Evolutionary conservation across 768 basidiomycete species (phyloP).

Genomic region (Phaeotremella fagi): DNA sequence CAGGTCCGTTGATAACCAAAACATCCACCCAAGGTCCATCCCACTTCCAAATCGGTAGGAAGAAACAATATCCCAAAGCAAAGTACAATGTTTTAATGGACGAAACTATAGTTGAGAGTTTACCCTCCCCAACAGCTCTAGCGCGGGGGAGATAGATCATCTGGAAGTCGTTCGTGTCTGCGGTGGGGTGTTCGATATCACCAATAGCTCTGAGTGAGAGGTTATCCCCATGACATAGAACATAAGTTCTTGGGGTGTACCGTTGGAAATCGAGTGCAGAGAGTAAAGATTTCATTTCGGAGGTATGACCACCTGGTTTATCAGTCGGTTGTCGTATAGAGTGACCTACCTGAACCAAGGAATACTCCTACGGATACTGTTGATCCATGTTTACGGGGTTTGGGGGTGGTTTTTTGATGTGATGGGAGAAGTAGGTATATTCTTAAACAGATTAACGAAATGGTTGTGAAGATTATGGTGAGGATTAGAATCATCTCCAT

Average conservation of each 20-base stretch:
- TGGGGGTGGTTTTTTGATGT: not conserved
- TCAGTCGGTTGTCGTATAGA: not conserved
- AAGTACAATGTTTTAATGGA: constrained; percentile 61
- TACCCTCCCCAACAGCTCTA: constrained; percentile 74
- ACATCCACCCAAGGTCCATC: constrained; percentile 59
- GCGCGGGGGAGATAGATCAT: constrained; percentile 78
- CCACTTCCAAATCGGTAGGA: constrained; percentile 8
- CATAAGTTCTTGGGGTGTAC: constrained; percentile 73
- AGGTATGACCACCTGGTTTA: constrained; percentile 81
- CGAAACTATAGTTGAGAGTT: constrained; percentile 65
- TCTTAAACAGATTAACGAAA: too few relatives aligned
- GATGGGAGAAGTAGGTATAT: constrained; percentile 18
- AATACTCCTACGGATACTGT: constrained; percentile 69
- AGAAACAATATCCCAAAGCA: constrained; percentile 57
- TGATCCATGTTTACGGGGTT: constrained; percentile 4
- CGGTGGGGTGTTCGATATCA: constrained; percentile 56
- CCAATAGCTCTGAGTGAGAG: constrained; percentile 70
- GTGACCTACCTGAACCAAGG: constrained; percentile 76
- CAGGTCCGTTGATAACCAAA: constrained; percentile 87
- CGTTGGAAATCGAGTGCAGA: constrained; percentile 68
- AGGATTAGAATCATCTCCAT: too few relatives aligned
- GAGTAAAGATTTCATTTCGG: constrained; percentile 70
- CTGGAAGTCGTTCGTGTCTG: constrained; percentile 47
- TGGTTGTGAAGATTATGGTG: too few relatives aligned
- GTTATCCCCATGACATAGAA: constrained; percentile 73